Evolutionary conservation across 768 basidiomycete species (phyloP), one percentile per base, ranked within the genome.

Genomic region (Gautieria morchelliformis): DNA sequence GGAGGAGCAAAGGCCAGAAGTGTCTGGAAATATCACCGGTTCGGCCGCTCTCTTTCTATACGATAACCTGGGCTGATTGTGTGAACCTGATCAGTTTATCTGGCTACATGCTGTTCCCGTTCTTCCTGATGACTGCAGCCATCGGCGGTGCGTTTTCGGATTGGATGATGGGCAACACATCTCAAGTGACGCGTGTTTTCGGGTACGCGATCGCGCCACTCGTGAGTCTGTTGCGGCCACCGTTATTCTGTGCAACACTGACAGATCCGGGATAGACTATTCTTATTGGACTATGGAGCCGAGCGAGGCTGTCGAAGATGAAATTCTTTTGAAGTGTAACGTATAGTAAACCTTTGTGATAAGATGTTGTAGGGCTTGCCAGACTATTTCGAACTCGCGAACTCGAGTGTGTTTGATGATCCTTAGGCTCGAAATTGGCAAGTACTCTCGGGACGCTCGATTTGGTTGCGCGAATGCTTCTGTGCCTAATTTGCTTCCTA

Each of bases 11-110:
- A 79, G 66, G 87, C 89, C 14, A 92, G 88, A 67, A 67, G 72
- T 1, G 58, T 91, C 19, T 93, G 89, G 85, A 93, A 91, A 66
- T 92, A 89, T 62, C 90, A 93, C 64, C 73, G 90, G 85, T 83
- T 59, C 42, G 68, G 17, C 35, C 10, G 35, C 35, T 32, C 30
- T 24, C n/a, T 27, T 46, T 39, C 14, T 33, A 24, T 53, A 19
- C 20, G 17, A 7, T 55, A 12, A 12, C 50, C 48, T 57, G 19
- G 27, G 3, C 49, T 22, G 20, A 19, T 20, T 44, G n/a, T 44
- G n/a, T 58, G 42, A 27, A 50, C 50, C 41, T n/a, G 30, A 54
- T 49, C 22, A 85, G 87, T 60, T 60, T 85, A 17, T 89, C 86
- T 0, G 91, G 91, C 9, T 93, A 93, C 62, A 48, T 84, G 17